Percentiles rank a stretch among this genome's conserved stretches.
Conservation (phyloP, 1,139 yeast genomes). For the Nakaseomyces delphensis region DNA sequence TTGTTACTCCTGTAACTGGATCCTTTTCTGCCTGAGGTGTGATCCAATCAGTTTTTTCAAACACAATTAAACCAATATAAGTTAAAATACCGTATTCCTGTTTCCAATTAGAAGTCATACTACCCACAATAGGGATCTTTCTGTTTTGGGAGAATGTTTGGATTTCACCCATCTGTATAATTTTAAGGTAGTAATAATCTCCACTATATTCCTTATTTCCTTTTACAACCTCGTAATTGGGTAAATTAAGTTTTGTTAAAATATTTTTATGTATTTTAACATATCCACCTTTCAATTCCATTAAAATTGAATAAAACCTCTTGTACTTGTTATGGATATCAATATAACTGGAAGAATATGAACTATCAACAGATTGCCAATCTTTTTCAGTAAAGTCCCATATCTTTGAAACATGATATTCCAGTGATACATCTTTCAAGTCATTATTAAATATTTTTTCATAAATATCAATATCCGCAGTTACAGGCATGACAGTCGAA, state of each 20-base stretch:
- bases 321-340: slow-evolving; percentile 12
- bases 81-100: slow-evolving; percentile 38
- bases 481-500: slow-evolving; percentile 15
- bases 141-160: slow-evolving; percentile 15
- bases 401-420: slow-evolving; percentile 15
- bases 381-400: slow-evolving; percentile 12
- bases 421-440: slow-evolving; percentile 15
- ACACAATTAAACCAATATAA: slow-evolving; percentile 38
- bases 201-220: slow-evolving; percentile 13
- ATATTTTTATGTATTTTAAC: slow-evolving; percentile 17
- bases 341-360: background rate
- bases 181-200: slow-evolving; percentile 20
- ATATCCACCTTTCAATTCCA: slow-evolving; percentile 29
- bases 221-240: slow-evolving; percentile 15
- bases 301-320: slow-evolving; percentile 22
- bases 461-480: slow-evolving; percentile 27
- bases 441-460: slow-evolving; percentile 22
- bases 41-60: slow-evolving; percentile 32
- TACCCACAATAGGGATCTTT: slow-evolving; percentile 26
- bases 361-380: slow-evolving; percentile 1
- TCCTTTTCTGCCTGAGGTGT: slow-evolving; percentile 21
- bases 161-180: slow-evolving; percentile 29
- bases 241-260: slow-evolving; percentile 15
- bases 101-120: slow-evolving; percentile 33
- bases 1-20: slow-evolving; percentile 20